Percentiles rank a stretch among this genome's conserved stretches.
Conservation (phyloP, 1,284 basidiomycete genomes). For the Sphaerobolus stellatus region DNA sequence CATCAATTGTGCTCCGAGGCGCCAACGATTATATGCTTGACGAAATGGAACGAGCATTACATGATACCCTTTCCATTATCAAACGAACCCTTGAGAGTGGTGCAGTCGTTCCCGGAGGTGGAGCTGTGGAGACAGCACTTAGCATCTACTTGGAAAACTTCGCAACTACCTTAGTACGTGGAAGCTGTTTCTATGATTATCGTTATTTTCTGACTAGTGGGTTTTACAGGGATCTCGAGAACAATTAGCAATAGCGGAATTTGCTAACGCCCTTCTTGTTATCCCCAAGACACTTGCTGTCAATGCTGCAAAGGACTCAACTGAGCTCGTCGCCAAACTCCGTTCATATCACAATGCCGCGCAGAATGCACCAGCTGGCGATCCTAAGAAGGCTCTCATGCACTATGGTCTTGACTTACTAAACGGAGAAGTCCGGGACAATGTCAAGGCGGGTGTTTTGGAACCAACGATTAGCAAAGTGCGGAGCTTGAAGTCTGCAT, state of each 20-base stretch:
- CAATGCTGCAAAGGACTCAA: conserved; percentile 98
- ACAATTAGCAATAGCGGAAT: conserved; percentile 98
- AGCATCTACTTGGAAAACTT: conserved; percentile 99
- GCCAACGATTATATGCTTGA: conserved; percentile 99
- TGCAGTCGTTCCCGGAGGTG: conserved; percentile 94
- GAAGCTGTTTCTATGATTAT: neutral
- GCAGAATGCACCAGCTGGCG: conserved; percentile 85
- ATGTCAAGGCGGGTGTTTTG: conserved; percentile 88
- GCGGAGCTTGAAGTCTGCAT: conserved; percentile 92
- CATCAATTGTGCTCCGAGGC: conserved; percentile 92
- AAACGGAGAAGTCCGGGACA: conserved; percentile 94
- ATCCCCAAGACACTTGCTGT: conserved; percentile 98
- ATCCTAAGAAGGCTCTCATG: conserved; percentile 93
- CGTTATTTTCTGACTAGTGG: conserved; percentile 12
- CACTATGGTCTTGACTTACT: conserved; percentile 95
- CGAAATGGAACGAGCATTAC: conserved; percentile 97
- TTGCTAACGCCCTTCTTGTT: conserved; percentile 88
- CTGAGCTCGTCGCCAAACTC: conserved; percentile 95
- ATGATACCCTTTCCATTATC: conserved; percentile 93
- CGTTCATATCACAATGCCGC: conserved; percentile 97
- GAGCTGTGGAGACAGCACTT: conserved; percentile 95
- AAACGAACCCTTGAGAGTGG: conserved; percentile 98
- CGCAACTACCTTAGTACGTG: conserved; percentile 88
- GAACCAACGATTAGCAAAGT: conserved; percentile 98
- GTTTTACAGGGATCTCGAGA: conserved; percentile 85